Evolutionary conservation across 768 basidiomycete genomes (phyloP), one percentile per base, ranked within the genome.

Genomic region (Termitomyces heimii): DNA sequence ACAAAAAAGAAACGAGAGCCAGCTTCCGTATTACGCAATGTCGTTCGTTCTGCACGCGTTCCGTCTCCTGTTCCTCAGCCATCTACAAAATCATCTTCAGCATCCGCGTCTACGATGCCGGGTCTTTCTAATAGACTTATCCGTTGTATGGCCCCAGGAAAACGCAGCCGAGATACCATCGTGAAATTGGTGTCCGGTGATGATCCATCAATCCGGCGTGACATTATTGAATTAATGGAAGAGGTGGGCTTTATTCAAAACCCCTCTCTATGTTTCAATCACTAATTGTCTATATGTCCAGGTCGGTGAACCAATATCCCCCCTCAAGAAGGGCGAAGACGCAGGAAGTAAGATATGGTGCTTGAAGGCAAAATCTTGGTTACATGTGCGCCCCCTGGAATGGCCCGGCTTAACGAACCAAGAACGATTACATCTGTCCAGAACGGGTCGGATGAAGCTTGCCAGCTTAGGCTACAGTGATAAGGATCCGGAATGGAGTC

Each of bases 311-410:
- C 73, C 71, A 35, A 62, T 65, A 13, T 57, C 67, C 22, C 62
- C 70, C 0, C 58, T 68, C 31, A 75, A 67, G 61, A 76, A 67
- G 31, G 70, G 70, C 2, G 67, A 71, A 56, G 72, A 73, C 22
- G 70, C 75, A 8, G 67, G 75, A 2, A 51, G 62, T 7, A 72
- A 73, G 56, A 63, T 61, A 0, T 90, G 85, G 77, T 64, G 71
- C 32, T 80, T 89, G 58, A 86, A 82, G 60, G 70, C 76, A 24
- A 65, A 69, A 20, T 71, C 81, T 3, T 91, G 88, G 88, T 74
- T 74, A 34, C 84, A 90, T 63, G 84, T 89, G 26, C 82, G 86
- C 6, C 89, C 89, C 0, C 83, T 77, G 56, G 85, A 83, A 59
- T 87, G 80, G 77, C 71, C 76, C 0, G 73, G 72, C 29, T 72